Conservation (phyloP, 2,329 filamentous ascomycete genomes). For the Fusarium irregulare region DNA sequence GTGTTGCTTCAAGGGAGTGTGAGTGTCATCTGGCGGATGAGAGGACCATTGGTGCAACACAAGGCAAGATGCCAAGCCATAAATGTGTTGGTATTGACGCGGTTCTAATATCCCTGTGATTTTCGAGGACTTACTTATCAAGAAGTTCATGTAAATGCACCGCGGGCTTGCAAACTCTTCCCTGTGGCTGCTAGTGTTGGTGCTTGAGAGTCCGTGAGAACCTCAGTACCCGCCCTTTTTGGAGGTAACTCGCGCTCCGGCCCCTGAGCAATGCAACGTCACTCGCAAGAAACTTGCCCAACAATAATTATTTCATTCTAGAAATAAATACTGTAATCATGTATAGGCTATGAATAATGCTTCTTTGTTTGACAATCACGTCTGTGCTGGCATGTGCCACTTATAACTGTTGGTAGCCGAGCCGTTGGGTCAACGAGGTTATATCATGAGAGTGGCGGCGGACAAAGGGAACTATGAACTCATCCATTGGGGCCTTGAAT, state of each 20-base stretch:
- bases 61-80: background rate
- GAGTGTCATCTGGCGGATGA: background rate
- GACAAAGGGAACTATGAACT: slow-evolving; percentile 13
- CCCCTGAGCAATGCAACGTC: slow-evolving; percentile 29
- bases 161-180: background rate
- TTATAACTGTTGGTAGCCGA: slow-evolving; percentile 9
- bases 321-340: background rate
- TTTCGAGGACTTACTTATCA: background rate
- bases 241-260: slow-evolving; percentile 17
- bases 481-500: background rate
- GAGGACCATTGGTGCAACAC: background rate
- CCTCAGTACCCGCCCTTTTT: slow-evolving; percentile 26
- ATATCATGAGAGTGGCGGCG: background rate
- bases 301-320: background rate
- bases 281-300: background rate
- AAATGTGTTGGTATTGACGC: background rate
- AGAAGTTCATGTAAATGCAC: background rate
- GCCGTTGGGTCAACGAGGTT: slow-evolving; percentile 6
- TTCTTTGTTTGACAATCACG: background rate
- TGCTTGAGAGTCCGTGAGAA: slow-evolving; percentile 19
- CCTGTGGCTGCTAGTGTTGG: slow-evolving; percentile 3
- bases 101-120: background rate
- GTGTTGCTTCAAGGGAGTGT: slow-evolving; percentile 23
- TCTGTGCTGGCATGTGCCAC: slow-evolving; percentile 11
- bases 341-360: background rate